Conservation (phyloP, 257 asterid genomes). For the Fraxinus anomala region DNA sequence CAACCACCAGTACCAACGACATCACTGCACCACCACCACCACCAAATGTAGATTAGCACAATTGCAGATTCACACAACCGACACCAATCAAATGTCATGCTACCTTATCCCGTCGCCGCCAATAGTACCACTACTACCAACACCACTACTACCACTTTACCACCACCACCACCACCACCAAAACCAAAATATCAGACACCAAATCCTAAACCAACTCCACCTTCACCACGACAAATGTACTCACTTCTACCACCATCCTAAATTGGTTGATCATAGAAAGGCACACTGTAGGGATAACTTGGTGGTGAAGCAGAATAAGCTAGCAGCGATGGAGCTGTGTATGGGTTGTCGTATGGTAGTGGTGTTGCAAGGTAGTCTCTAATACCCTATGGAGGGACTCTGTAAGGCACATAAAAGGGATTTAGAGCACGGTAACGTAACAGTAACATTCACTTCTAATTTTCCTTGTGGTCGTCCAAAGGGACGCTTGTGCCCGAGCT, state of each 20-base stretch:
- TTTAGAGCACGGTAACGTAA: conserved; percentile 61
- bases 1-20: no score
- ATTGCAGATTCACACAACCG: no score
- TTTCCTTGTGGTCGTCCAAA: conserved; percentile 92
- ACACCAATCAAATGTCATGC: no score
- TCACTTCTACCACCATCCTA: conserved; percentile 20
- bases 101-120: no score
- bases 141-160: no score
- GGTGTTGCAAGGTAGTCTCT: conserved; percentile 48
- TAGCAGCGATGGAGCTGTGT: conserved; percentile 46
- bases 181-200: no score
- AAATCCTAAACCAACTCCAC: no score
- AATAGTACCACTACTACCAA: no score
- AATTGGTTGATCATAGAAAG: conserved; percentile 24
- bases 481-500: conserved; percentile 70
- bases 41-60: no score
- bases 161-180: no score
- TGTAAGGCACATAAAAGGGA: conserved; percentile 60
- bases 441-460: conserved; percentile 46
- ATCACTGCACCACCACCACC: no score
- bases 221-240: no score
- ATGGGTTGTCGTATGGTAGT: conserved; percentile 43
- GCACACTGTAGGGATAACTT: conserved; percentile 27
- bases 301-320: conserved; percentile 41
- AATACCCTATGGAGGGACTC: conserved; percentile 54